Percentiles rank a stretch among this genome's conserved stretches.
These are phyloP conservation scores for Euphrasia confusa DNA, from an alignment of 257 asterid genomes.

Conservation along the genomic window DNA sequence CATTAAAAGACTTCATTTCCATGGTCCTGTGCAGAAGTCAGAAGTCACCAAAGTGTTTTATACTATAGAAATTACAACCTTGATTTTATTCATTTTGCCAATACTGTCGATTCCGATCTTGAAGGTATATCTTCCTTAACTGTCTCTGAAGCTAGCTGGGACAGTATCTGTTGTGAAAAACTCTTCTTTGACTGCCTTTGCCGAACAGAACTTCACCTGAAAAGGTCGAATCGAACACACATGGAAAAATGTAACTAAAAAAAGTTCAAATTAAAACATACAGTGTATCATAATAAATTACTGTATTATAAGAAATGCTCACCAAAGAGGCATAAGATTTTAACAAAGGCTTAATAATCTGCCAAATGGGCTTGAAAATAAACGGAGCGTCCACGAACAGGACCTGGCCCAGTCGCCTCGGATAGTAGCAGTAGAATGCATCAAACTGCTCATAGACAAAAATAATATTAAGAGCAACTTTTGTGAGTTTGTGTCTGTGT, in stretches of 20 bases:
- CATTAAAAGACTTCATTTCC: too few species aligned
- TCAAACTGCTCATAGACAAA: conserved; percentile 59
- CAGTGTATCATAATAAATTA: neutral
- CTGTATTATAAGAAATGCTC: conserved; percentile 22
- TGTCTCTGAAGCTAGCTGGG: conserved; percentile 49
- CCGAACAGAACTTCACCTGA: conserved; percentile 82
- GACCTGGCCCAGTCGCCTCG: conserved; percentile 70
- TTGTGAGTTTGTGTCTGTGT: too few species aligned
- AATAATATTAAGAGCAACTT: neutral
- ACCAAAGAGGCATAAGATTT: conserved; percentile 90
- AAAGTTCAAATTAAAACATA: neutral
- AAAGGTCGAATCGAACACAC: neutral
- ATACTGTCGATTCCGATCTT: neutral
- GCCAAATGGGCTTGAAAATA: conserved; percentile 87
- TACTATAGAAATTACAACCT: neutral
- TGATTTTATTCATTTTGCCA: neutral
- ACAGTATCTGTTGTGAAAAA: conserved; percentile 55
- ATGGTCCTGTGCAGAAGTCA: too few species aligned
- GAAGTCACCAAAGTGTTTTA: too few species aligned
- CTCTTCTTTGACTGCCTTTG: conserved; percentile 44
- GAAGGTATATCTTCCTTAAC: conserved; percentile 20
- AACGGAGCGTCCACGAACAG: conserved; percentile 90
- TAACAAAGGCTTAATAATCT: conserved; percentile 66
- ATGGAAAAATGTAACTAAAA: neutral
- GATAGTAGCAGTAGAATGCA: conserved; percentile 79